Evolutionary conservation across 202 grass and related monocot species (phyloP).

Genomic region (Carex sylvatica): DNA sequence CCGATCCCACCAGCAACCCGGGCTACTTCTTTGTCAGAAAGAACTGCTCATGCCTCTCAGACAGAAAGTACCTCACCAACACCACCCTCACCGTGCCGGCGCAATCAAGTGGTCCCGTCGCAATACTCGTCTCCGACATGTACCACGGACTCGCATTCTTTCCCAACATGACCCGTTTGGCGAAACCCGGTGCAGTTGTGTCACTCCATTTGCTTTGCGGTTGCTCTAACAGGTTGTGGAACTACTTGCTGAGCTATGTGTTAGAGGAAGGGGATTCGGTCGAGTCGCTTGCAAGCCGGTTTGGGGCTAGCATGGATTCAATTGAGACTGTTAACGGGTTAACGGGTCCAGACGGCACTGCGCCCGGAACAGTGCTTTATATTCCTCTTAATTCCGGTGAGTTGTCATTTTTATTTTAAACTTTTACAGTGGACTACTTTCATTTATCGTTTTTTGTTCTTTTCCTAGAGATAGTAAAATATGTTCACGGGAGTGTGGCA

Average conservation of each 20-base stretch:
- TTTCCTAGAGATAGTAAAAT: neutral
- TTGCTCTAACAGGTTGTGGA: conserved; percentile 83
- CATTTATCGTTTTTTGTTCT: neutral
- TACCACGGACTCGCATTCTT: conserved; percentile 66
- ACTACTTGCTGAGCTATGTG: conserved; percentile 91
- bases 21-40: conserved; percentile 90
- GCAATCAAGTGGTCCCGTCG: conserved; percentile 18
- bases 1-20: conserved; percentile 71
- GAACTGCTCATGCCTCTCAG: conserved; percentile 93
- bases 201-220: conserved; percentile 80
- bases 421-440: neutral
- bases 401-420: conserved; percentile 14
- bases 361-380: conserved; percentile 68
- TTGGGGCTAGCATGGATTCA: conserved; percentile 93
- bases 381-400: conserved; percentile 93
- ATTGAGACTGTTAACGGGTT: conserved; percentile 91
- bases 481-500: neutral
- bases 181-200: conserved; percentile 58
- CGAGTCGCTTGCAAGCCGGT: conserved; percentile 81
- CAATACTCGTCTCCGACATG: conserved; percentile 43
- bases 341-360: conserved; percentile 53
- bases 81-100: conserved; percentile 72
- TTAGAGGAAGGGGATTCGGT: conserved; percentile 71
- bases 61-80: conserved; percentile 77
- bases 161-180: conserved; percentile 52